A percentile compares a stretch with the other conserved stretches of the same genome.
phyloP scores from a whole-genome alignment of 2,329 filamentous ascomycete genomes.

The Lecanicillium sp. region DNA sequence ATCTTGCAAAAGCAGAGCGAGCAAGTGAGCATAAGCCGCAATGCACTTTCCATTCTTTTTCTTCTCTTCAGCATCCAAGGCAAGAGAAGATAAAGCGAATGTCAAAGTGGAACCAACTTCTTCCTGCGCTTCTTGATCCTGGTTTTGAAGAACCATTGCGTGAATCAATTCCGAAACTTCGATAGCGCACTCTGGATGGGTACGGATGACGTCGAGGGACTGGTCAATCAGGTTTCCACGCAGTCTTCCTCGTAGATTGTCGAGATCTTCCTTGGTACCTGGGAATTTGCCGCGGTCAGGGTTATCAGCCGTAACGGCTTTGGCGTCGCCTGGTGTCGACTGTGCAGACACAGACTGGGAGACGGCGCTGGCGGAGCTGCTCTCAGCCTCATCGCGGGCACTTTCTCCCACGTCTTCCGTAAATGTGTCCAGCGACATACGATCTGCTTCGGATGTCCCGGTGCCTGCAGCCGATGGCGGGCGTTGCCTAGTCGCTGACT shows the following conservation, averaged over 20 bases:
- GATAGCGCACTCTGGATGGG: conserved; percentile 81
- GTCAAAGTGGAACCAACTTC: conserved; percentile 79
- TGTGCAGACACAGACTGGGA: conserved; percentile 8
- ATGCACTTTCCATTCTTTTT: conserved; percentile 59
- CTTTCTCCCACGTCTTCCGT: conserved; percentile 20
- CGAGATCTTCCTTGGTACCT: conserved; percentile 64
- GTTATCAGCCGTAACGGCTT: conserved; percentile 12
- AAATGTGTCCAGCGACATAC: conserved; percentile 28
- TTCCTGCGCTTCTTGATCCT: conserved; percentile 48
- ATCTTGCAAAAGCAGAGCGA: conserved; percentile 82
- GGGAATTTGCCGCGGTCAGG: conserved; percentile 11
- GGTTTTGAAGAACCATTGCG: conserved; percentile 56
- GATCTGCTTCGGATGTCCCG: conserved; percentile 22
- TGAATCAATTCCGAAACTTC: conserved; percentile 83
- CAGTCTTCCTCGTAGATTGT: conserved; percentile 65
- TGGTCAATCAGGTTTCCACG: conserved; percentile 77
- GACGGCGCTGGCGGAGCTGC: conserved; percentile 8
- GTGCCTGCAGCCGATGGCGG: conserved; percentile 17
- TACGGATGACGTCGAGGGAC: conserved; percentile 81
- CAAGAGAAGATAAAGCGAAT: conserved; percentile 69
- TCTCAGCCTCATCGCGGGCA: conserved; percentile 9
- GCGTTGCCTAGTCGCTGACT: conserved; percentile 17
- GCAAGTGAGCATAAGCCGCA: conserved; percentile 83
- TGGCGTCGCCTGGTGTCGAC: conserved; percentile 5
- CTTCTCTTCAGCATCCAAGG: conserved; percentile 51